Evolutionary conservation across 805 yeast genomes (phyloP).

Genomic region (Monosporozyma solicola): DNA sequence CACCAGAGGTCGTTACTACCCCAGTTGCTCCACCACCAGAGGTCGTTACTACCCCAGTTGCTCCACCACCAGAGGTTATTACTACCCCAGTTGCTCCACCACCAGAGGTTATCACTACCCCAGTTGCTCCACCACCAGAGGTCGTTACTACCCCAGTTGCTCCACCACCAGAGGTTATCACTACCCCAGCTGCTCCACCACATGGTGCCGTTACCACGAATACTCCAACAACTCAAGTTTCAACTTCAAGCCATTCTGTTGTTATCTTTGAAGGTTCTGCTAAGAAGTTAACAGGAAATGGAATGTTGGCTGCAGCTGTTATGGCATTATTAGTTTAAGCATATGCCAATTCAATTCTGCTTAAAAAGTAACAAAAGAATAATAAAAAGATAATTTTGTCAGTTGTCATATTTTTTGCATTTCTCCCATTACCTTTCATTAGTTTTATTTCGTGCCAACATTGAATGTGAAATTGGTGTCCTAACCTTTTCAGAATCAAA

Average conservation of each 20-base stretch:
- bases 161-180: neutral
- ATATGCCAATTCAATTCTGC: neutral
- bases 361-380: neutral
- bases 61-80: neutral
- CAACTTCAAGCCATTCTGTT: neutral
- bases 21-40: neutral
- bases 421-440: neutral
- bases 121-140: neutral
- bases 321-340: neutral
- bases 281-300: neutral
- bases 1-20: neutral
- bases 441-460: neutral
- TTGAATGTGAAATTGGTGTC: neutral
- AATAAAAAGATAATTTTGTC: neutral
- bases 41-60: neutral
- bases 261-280: constrained; percentile 1
- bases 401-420: neutral
- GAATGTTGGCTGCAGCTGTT: neutral
- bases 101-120: neutral
- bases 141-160: neutral
- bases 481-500: neutral
- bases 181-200: neutral
- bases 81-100: neutral
- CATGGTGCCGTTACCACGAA: too few species aligned
- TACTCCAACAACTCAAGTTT: neutral